Base-by-base conservation (phyloP, 2,329 filamentous ascomycete genomes). In the Pseudocercospora crystallina region DNA sequence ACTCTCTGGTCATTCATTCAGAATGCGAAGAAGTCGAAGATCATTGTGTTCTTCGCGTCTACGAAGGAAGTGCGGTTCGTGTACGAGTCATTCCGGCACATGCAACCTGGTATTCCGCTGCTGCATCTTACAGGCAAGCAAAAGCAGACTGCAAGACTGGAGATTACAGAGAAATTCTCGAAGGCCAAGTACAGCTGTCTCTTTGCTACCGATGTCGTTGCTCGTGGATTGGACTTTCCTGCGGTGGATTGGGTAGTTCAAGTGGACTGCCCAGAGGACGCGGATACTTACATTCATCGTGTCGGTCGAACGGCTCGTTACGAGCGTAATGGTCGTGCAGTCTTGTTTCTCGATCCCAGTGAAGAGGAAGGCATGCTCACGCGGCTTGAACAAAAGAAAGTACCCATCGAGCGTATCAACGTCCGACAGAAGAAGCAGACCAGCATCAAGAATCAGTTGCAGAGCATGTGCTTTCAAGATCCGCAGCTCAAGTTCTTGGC, bases 231-330 rank as follows among this genome's bases (percentile, higher is more conserved):
- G 10, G 94, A 99, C 69, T 97, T 99, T 66, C 94, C 94, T 0
- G 86, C 90, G 2, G 94, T 99, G 0, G 94, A 99, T 69, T 99
- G 94, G 87, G 94, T 99, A 5, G 90, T 99, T n/a, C 94, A 99
- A 68, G 80, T 89, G n/a, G 94, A 99, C 69, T 95, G 89, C 60
- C 94, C 94, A 0, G 94, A 99, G 70, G 92, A 99, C 69, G 87
- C 89, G 3, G 94, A 97, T 65, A 99, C 94, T 0, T 99, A 99
- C 65, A 97, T 99, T 61, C 94, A 99, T 72, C 84, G 94, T 52
- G 92, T 96, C 4, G 94, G 94, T 1, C 83, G 94, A 29, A 97
- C 94, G 13, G 94, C 94, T n/a, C 83, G 92, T 15, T 97, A 95
- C 69, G 86, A 96, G 64, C 86, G 87, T 57, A 83, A 89, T 46